Evolutionary conservation across 2,329 filamentous ascomycete genomes (phyloP).

Genomic region (Fusarium ambrosium): DNA sequence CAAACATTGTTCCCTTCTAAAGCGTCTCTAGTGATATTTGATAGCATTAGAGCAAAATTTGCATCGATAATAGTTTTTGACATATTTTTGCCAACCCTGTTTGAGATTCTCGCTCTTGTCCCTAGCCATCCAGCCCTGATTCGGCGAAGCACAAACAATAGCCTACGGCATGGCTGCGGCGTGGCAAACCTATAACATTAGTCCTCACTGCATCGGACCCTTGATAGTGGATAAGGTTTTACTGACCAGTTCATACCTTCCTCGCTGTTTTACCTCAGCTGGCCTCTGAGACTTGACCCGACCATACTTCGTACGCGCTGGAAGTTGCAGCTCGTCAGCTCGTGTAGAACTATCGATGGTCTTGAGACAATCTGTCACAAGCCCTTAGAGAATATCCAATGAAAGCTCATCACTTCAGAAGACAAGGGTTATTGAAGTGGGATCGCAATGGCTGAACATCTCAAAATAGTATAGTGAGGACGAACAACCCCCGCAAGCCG

Average conservation of each 20-base stretch:
- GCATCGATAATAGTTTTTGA: neutral
- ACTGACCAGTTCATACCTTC: neutral
- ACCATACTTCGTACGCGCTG: neutral
- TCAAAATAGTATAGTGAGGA: too few relatives aligned
- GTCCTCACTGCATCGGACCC: too few relatives aligned
- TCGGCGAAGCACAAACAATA: neutral
- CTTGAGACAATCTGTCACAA: too few relatives aligned
- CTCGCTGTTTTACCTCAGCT: neutral
- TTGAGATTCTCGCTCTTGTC: neutral
- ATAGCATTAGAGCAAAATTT: neutral
- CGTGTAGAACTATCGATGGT: neutral
- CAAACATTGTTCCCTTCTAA: conserved; percentile 4
- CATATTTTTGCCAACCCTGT: neutral
- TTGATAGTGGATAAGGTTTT: too few relatives aligned
- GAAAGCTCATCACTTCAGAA: too few relatives aligned
- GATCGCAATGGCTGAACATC: too few relatives aligned
- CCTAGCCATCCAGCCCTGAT: too few relatives aligned
- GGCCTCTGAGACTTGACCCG: neutral
- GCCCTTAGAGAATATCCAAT: too few relatives aligned
- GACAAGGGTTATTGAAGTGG: too few relatives aligned
- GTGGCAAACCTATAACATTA: neutral
- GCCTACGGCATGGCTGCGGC: neutral
- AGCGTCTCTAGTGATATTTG: neutral
- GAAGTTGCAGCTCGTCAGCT: neutral
- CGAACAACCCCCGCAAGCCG: too few relatives aligned